Evolutionary conservation across 495 filamentous ascomycete genomes (phyloP).

Genomic region (Tuber microsphaerosporum): DNA sequence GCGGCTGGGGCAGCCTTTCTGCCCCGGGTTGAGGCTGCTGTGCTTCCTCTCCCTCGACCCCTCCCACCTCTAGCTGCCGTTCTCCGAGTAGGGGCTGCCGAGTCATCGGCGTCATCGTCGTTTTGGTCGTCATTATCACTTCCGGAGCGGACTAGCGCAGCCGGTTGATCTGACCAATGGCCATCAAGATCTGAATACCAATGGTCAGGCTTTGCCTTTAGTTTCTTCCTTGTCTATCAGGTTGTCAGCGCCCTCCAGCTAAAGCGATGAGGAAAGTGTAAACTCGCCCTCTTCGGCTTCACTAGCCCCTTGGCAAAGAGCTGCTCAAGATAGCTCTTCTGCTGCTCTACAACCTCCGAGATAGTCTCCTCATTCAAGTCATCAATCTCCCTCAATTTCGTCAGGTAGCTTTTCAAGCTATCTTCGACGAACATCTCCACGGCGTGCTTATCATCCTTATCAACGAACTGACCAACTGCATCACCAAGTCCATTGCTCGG

Average conservation of each 20-base stretch:
- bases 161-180: slow-evolving; percentile 70
- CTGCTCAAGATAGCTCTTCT: slow-evolving; percentile 63
- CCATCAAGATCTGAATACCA: slow-evolving; percentile 89
- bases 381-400: slow-evolving; percentile 62
- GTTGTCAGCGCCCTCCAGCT: background rate
- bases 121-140: slow-evolving; percentile 45
- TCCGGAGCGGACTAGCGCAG: slow-evolving; percentile 53
- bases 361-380: slow-evolving; percentile 62
- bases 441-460: slow-evolving; percentile 90
- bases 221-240: slow-evolving; percentile 52
- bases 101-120: slow-evolving; percentile 36
- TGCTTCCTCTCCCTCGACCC: slow-evolving; percentile 41
- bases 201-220: slow-evolving; percentile 66
- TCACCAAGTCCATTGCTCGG: slow-evolving; percentile 87
- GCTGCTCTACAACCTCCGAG: slow-evolving; percentile 61
- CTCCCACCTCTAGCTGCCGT: slow-evolving; percentile 36
- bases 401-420: slow-evolving; percentile 66
- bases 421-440: slow-evolving; percentile 84
- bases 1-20: slow-evolving; percentile 46
- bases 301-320: slow-evolving; percentile 61
- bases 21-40: slow-evolving; percentile 45
- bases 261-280: background rate
- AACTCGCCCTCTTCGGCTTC: slow-evolving; percentile 48
- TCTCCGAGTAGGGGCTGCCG: slow-evolving; percentile 41
- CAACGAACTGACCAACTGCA: slow-evolving; percentile 85